These are phyloP conservation scores for Eucalyptus polyanthemos DNA, from an alignment of 345 rosid species.

Conservation along the genomic window DNA sequence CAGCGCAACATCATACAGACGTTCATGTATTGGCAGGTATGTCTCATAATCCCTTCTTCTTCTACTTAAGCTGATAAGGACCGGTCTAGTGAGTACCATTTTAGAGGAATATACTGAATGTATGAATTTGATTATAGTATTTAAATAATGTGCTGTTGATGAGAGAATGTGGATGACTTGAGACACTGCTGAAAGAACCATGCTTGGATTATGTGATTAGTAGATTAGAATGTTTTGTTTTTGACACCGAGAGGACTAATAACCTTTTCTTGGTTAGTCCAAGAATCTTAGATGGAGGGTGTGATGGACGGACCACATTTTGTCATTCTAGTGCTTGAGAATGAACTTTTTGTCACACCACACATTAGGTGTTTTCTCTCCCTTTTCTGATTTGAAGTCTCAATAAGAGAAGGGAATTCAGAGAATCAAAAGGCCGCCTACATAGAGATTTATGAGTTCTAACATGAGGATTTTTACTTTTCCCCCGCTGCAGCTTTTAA, in stretches of 20 bases:
- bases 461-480: neutral
- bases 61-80: neutral
- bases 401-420: neutral
- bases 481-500: conserved; percentile 48
- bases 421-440: neutral
- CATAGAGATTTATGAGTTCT: neutral
- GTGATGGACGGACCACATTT: neutral
- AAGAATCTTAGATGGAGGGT: neutral
- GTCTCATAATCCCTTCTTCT: neutral
- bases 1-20: conserved; percentile 94
- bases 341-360: neutral
- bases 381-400: neutral
- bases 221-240: neutral
- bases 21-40: conserved; percentile 99
- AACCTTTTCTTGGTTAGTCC: neutral
- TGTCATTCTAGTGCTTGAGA: neutral
- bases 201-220: neutral
- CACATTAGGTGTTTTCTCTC: neutral
- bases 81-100: neutral
- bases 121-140: neutral
- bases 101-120: neutral
- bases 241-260: neutral
- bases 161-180: neutral
- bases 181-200: neutral
- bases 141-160: neutral